Conservation (phyloP, 768 basidiomycete species). For the Agaricus subrufescens region DNA sequence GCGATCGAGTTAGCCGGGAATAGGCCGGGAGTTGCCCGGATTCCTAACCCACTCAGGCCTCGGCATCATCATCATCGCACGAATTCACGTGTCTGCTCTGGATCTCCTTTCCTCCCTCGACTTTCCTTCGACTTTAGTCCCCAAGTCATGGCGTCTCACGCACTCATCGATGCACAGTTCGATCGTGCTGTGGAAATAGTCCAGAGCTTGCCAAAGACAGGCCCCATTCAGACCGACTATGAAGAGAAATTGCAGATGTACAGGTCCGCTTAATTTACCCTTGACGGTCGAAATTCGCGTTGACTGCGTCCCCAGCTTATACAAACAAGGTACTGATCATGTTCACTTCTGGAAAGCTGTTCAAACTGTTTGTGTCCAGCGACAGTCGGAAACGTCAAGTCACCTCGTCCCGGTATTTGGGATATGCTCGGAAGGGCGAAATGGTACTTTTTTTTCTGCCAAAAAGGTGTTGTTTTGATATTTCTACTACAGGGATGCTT, state of each 20-base stretch:
- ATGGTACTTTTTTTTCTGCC: conserved; percentile 51
- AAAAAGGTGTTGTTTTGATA: conserved; percentile 5
- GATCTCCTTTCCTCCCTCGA: too few species aligned
- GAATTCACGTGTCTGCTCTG: neutral
- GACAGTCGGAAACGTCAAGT: conserved; percentile 83
- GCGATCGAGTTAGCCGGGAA: neutral
- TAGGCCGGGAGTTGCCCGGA: neutral
- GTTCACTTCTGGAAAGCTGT: neutral
- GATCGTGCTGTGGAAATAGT: conserved; percentile 93
- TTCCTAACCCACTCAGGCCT: neutral
- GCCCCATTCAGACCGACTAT: conserved; percentile 93
- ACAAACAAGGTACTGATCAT: conserved; percentile 75
- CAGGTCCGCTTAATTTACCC: conserved; percentile 42
- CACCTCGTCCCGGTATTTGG: conserved; percentile 77
- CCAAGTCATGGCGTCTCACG: conserved; percentile 50
- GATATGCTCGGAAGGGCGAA: conserved; percentile 93
- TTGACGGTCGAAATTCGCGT: conserved; percentile 6
- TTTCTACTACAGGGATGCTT: conserved; percentile 69
- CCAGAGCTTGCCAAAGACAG: conserved; percentile 87
- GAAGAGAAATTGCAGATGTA: conserved; percentile 95
- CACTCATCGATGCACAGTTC: conserved; percentile 80
- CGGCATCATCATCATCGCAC: neutral
- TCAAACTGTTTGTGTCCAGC: conserved; percentile 39
- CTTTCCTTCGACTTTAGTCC: too few species aligned
- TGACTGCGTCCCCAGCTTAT: conserved; percentile 50